phyloP scores from a whole-genome alignment of 176 grass and related monocot genomes.

The Neostapfia colusana region DNA sequence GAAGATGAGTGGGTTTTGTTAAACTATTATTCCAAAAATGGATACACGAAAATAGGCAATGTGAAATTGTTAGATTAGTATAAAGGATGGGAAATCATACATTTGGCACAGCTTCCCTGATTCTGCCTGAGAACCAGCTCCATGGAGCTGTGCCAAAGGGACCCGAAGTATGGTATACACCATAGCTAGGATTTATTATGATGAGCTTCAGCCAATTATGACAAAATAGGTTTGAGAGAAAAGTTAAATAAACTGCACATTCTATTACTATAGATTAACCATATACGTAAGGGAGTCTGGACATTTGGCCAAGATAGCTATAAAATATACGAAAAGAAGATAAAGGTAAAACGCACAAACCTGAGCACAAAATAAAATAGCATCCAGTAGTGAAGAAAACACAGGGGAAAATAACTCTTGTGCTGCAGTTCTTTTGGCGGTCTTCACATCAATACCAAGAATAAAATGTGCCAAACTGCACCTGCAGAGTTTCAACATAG shows the following conservation, averaged over 20 bases:
- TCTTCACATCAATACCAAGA: constrained; percentile 57
- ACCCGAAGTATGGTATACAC: background rate
- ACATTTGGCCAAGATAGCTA: background rate
- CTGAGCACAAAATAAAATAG: constrained; percentile 78
- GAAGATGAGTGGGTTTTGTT: constrained; percentile 13
- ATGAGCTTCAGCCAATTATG: constrained; percentile 16
- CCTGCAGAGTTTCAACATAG: constrained; percentile 54
- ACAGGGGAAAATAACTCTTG: constrained; percentile 71
- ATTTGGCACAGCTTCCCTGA: background rate
- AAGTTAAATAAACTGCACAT: background rate
- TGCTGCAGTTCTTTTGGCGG: constrained; percentile 52
- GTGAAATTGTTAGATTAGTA: background rate
- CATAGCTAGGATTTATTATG: constrained; percentile 5
- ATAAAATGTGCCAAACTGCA: constrained; percentile 87
- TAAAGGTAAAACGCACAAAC: constrained; percentile 42
- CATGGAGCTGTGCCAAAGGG: no score
- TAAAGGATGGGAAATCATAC: background rate
- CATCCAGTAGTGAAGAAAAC: constrained; percentile 84
- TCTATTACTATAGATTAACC: background rate
- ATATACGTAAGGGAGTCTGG: background rate
- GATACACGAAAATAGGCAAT: constrained; percentile 7
- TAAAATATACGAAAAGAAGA: background rate
- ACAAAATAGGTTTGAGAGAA: constrained; percentile 14
- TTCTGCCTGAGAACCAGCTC: no score
- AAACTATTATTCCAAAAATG: constrained; percentile 1